Evolutionary conservation across 83 land plant genomes (phyloP), one percentile per base, ranked within the genome.

Genomic region (Diphasiastrum complanatum): DNA sequence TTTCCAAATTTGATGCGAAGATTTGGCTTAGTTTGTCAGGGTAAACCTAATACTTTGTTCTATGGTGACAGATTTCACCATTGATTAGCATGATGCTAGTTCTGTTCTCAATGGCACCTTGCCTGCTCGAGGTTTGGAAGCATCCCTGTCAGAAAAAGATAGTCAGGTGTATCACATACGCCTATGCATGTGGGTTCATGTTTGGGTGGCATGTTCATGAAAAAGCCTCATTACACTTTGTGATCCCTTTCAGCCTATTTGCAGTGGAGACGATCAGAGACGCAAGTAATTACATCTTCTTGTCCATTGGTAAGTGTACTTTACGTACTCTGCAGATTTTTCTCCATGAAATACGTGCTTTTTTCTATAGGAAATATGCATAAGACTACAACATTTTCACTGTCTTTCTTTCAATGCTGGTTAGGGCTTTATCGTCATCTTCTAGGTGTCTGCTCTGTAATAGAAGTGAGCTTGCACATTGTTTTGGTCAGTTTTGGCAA

Each of bases 151-250:
- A 78, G 55, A 23, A 53, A 37, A 63, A 70, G 49, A 43, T 92
- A 19, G 61, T 70, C 18, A 78, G 76, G 67, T 88, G 83, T 82
- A 69, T 88, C 23, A 71, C 82, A 33, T 92, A 88, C 78, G 85
- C 91, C 20, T 92, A 79, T 66, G 74, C 75, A 0, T 91, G 90
- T 63, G 95, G 97, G 1, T 91, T 82, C 54, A 60, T 91, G 64
- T 91, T 84, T 69, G 97, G 97, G 31, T 91, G 97, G 97, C 97
- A 91, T 78, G 97, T 91, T 23, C 97, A 91, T 61, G 97, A 91
- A 75, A 91, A 91, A 69, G 97, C 97, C 31, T 84, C 90, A n/a
- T 83, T 91, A 25, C 97, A 91, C 62, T 85, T 91, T 72, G 79
- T 84, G 32, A 85, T 85, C 16, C 97, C 95, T 22, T 72, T 92